Conservation (phyloP, 176 grass and related monocot genomes). For the Avena eriantha region DNA sequence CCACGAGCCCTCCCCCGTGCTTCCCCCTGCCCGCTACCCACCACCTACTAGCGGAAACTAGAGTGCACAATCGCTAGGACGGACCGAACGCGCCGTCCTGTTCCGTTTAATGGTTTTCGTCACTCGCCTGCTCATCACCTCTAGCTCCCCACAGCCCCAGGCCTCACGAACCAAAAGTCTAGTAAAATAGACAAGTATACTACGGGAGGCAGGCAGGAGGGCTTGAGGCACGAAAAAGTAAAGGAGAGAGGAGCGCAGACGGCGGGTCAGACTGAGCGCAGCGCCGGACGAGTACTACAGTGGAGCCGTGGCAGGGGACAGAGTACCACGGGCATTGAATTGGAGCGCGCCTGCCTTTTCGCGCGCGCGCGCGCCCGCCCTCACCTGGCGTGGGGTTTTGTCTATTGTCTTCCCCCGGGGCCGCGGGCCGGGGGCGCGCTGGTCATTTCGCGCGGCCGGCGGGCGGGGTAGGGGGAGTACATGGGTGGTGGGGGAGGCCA, state of each 20-base stretch:
- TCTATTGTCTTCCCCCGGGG: background rate
- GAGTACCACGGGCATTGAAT: conserved; percentile 16
- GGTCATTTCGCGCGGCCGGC: background rate
- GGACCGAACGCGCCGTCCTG: too few species aligned
- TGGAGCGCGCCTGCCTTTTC: background rate
- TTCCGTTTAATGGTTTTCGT: too few species aligned
- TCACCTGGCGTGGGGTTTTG: conserved; percentile 19
- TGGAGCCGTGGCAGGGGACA: background rate
- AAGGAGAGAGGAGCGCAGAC: too few species aligned
- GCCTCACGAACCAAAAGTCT: too few species aligned
- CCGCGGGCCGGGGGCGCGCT: too few species aligned
- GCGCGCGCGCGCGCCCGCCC: background rate
- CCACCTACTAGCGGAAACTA: background rate
- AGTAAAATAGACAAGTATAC: too few species aligned
- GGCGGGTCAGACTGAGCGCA: too few species aligned
- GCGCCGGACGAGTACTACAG: background rate
- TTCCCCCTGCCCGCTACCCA: too few species aligned
- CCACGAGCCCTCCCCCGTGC: background rate
- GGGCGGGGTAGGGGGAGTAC: background rate
- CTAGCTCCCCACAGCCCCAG: too few species aligned
- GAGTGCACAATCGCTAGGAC: background rate
- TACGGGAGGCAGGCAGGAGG: too few species aligned
- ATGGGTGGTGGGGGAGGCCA: background rate
- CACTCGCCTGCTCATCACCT: too few species aligned
- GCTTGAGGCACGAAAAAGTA: too few species aligned